phyloP scores from a whole-genome alignment of 352 stramenopile species.

The Plasmopara halstedii region DNA sequence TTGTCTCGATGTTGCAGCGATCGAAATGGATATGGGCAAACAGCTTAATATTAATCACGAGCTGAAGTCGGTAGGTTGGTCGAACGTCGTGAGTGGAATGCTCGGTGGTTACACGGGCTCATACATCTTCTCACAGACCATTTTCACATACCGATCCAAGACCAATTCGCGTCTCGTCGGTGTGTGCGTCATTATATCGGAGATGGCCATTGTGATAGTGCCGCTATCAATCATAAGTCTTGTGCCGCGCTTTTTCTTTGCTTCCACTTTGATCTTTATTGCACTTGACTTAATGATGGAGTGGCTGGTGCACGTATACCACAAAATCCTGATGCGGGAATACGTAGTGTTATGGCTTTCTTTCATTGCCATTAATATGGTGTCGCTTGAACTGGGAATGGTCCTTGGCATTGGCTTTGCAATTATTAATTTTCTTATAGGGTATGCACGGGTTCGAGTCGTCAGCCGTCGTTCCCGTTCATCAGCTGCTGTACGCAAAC shows the following conservation, averaged over 20 bases:
- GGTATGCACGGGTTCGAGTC: conserved; percentile 68
- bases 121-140: conserved; percentile 99
- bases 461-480: conserved; percentile 50
- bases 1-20: conserved; percentile 95
- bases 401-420: conserved; percentile 86
- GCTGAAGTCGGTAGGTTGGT: conserved; percentile 90
- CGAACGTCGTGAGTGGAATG: conserved; percentile 93
- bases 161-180: conserved; percentile 88
- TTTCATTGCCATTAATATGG: conserved; percentile 91
- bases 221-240: conserved; percentile 93
- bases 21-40: conserved; percentile 94
- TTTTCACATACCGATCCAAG: conserved; percentile 94
- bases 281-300: conserved; percentile 95
- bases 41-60: conserved; percentile 95
- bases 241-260: conserved; percentile 97
- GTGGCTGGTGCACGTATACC: conserved; percentile 90
- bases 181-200: conserved; percentile 81
- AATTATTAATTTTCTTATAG: conserved; percentile 80
- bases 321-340: conserved; percentile 81
- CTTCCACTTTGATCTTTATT: conserved; percentile 95
- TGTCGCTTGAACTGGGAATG: conserved; percentile 96
- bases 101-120: conserved; percentile 96
- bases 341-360: conserved; percentile 91
- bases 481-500: conserved; percentile 61
- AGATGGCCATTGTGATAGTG: conserved; percentile 85